Evolutionary conservation across 257 asterid species (phyloP), one percentile per base, ranked within the genome.

Genomic region (Handroanthus guayacan): DNA sequence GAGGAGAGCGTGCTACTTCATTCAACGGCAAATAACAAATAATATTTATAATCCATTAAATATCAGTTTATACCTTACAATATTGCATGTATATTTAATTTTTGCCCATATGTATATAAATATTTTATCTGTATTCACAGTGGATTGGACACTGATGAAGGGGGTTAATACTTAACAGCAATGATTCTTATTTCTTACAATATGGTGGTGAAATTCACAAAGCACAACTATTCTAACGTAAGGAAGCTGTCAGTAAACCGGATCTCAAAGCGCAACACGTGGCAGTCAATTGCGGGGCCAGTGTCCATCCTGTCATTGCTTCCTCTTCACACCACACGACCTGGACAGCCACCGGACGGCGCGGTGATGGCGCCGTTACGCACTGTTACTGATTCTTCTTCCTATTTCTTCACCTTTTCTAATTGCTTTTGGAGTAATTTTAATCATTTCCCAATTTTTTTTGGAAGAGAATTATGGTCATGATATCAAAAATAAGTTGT

Each of bases 361-460:
- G 87, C 90, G 90, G 85, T 75, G 75, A 67, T 81, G 57, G 63
- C 82, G 89, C 91, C 92, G 88, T 86, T 83, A 86, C 86, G 82
- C 47, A 89, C 88, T 89, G 85, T 86, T 84, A 68, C 85, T 80
- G 58, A 75, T 77, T 61, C 78, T 47, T 75, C 69, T 31, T 67
- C 16, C 56, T 43, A 55, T 67, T 51, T 62, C 63, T 11, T 20
- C 14, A 25, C 14, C 65, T 51, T 37, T 3, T 16, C 50, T 17
- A 41, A 38, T 47, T 17, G 31, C 20, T 47, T 43, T 48, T 14
- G 3, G 31, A 9, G n/a, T 16, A 52, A 31, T 52, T 63, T 63
- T 55, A 39, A 1, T 62, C 12, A 25, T 25, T 25, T 25, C 31
- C 1, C 31, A 25, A 25, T 0, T 25, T 25, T 1, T 25, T 1